Evolutionary conservation across 1,284 basidiomycete genomes (phyloP).

Genomic region (Rhodotorula sp.): DNA sequence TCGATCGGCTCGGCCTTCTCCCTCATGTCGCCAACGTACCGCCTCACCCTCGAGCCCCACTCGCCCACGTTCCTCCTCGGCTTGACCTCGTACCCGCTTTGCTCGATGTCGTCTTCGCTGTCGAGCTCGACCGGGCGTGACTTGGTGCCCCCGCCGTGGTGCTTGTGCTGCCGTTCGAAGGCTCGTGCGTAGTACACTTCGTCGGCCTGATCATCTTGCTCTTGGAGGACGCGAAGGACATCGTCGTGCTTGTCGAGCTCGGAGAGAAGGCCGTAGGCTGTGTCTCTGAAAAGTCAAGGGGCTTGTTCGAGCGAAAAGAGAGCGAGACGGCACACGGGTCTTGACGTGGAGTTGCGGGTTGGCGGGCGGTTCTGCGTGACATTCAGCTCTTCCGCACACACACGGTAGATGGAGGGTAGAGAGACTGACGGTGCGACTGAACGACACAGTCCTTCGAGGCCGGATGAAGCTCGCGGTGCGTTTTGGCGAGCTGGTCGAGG

Average conservation of each 20-base stretch:
- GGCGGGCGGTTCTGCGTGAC: neutral
- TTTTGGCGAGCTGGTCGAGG: neutral
- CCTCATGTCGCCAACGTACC: neutral
- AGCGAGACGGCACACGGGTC: neutral
- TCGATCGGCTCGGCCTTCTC: neutral
- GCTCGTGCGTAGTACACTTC: neutral
- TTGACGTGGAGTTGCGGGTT: neutral
- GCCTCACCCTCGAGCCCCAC: neutral
- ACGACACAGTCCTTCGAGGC: neutral
- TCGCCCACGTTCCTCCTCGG: neutral
- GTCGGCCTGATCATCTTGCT: slow-evolving; percentile 2
- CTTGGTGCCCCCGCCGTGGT: too few relatives aligned
- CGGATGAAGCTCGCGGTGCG: neutral
- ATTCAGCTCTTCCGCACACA: neutral
- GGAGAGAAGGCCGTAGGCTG: slow-evolving; percentile 4
- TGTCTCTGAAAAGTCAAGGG: neutral
- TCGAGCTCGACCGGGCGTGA: neutral
- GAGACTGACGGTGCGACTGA: neutral
- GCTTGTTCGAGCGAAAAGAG: too few relatives aligned
- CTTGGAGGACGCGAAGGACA: neutral
- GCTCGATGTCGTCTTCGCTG: neutral
- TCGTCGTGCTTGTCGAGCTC: neutral
- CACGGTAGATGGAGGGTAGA: neutral
- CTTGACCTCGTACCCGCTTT: neutral
- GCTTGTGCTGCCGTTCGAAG: neutral